These are phyloP conservation scores for Populus hybrid DNA, from an alignment of 441 rosid species.

Conservation along the genomic window DNA sequence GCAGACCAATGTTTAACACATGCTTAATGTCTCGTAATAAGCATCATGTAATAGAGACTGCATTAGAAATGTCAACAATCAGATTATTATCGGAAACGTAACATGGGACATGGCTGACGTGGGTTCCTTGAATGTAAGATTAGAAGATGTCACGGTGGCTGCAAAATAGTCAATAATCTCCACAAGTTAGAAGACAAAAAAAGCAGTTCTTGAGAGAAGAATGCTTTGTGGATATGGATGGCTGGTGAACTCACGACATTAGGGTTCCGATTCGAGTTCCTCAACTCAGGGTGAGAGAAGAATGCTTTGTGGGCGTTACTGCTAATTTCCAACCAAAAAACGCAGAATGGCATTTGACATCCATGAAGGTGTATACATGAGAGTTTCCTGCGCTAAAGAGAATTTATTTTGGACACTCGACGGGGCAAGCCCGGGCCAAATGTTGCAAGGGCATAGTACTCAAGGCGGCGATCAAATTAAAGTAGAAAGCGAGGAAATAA, in stretches of 20 bases:
- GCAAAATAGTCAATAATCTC: neutral
- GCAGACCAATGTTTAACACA: conserved; percentile 9
- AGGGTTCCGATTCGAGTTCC: neutral
- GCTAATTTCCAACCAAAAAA: neutral
- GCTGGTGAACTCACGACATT: neutral
- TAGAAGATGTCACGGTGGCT: neutral
- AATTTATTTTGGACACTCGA: neutral
- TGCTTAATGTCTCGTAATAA: neutral
- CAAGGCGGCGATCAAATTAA: neutral
- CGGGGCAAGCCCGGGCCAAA: neutral
- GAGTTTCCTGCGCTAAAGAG: too few relatives aligned
- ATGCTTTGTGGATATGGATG: neutral
- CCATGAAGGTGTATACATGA: neutral
- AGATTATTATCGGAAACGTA: neutral
- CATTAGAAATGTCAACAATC: neutral
- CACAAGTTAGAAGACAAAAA: too few relatives aligned
- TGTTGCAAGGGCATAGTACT: neutral
- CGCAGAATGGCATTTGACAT: neutral
- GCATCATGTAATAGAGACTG: neutral
- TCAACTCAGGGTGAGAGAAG: neutral
- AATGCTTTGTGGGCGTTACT: neutral
- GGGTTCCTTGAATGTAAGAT: neutral
- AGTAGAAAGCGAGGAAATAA: neutral
- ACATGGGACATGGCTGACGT: neutral
- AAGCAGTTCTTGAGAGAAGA: neutral